phyloP scores from a whole-genome alignment of 495 filamentous ascomycete genomes.

The Aspergillus haitiensis region DNA sequence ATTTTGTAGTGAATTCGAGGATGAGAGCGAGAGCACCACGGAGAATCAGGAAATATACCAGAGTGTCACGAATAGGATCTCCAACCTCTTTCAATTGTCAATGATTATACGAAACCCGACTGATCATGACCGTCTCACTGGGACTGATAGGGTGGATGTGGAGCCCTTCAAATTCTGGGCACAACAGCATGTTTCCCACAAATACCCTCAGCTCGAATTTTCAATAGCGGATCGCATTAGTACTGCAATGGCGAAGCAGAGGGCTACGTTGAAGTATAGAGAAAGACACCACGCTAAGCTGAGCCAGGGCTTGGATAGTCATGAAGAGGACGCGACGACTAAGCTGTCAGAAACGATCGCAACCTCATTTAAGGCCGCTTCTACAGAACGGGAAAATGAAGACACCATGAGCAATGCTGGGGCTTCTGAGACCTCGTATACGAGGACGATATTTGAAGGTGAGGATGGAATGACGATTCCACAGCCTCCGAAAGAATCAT shows the following conservation, averaged over 20 bases:
- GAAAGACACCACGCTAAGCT: constrained; percentile 25
- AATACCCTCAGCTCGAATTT: neutral
- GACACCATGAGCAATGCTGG: neutral
- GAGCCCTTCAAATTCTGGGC: neutral
- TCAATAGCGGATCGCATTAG: neutral
- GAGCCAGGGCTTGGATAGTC: constrained; percentile 9
- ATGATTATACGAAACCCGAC: constrained; percentile 29
- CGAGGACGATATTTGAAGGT: neutral
- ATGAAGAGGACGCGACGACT: neutral
- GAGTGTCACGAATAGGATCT: constrained; percentile 14
- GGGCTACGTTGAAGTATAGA: constrained; percentile 23
- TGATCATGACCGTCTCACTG: constrained; percentile 22
- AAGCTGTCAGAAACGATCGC: constrained; percentile 3
- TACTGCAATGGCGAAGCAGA: constrained; percentile 13
- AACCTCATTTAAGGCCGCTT: neutral
- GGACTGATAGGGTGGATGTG: constrained; percentile 8
- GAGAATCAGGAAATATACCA: constrained; percentile 14
- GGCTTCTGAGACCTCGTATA: constrained; percentile 7
- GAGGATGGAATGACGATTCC: constrained; percentile 3
- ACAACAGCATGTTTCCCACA: neutral
- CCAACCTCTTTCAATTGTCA: constrained; percentile 25
- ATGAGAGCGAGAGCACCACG: neutral
- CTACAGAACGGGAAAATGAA: neutral
- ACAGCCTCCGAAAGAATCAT: constrained; percentile 17
- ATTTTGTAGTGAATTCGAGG: neutral